A percentile compares a stretch with the other conserved stretches of the same genome.
phyloP scores from a whole-genome alignment of 2,329 filamentous ascomycete genomes.

The Fusarium sp. region DNA sequence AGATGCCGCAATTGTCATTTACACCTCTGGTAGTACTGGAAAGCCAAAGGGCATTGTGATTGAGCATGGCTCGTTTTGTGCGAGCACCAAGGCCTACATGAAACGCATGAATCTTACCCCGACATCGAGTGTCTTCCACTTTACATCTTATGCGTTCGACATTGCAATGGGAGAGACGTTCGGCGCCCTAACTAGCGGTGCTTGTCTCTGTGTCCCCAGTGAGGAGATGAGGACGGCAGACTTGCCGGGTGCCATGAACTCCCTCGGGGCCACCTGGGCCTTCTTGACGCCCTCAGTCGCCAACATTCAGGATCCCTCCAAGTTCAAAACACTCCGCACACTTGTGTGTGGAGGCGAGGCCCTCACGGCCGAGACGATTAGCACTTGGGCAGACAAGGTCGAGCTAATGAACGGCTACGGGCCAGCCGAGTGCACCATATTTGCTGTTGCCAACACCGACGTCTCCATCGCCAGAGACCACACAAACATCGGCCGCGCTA shows the following conservation, averaged over 20 bases:
- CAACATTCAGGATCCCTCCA: conserved; percentile 39
- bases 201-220: conserved; percentile 44
- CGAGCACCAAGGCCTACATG: conserved; percentile 27
- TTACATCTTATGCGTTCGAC: conserved; percentile 46
- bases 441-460: conserved; percentile 21
- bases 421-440: conserved; percentile 40
- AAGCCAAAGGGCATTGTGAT: conserved; percentile 45
- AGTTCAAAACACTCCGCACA: conserved; percentile 28
- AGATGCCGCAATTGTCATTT: conserved; percentile 38
- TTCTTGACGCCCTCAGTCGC: conserved; percentile 47
- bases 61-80: conserved; percentile 34
- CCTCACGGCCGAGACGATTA: conserved; percentile 30
- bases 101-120: conserved; percentile 21
- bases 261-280: conserved; percentile 34
- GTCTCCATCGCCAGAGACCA: not conserved
- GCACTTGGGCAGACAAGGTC: conserved; percentile 35
- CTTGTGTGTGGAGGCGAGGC: conserved; percentile 44
- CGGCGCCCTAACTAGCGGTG: conserved; percentile 24
- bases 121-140: conserved; percentile 38
- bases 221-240: conserved; percentile 42
- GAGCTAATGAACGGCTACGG: conserved; percentile 45
- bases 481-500: conserved; percentile 24
- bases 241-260: conserved; percentile 34
- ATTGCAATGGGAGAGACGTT: conserved; percentile 42
- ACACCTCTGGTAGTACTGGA: conserved; percentile 47